Evolutionary conservation across 2,329 filamentous ascomycete genomes (phyloP).

Genomic region (Phoma sp.): DNA sequence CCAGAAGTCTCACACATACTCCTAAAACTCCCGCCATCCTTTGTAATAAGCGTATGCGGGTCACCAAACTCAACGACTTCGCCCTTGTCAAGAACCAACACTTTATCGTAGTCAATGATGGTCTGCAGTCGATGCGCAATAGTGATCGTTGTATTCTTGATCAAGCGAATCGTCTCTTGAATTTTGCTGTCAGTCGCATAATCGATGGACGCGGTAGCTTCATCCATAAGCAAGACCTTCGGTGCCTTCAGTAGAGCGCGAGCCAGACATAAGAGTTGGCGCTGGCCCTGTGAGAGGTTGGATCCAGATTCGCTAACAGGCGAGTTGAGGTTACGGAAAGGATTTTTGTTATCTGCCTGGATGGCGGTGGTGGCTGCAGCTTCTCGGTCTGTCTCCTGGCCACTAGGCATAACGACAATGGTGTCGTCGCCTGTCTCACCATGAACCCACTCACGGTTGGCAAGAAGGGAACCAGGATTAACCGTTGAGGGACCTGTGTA

Average conservation of each 20-base stretch:
- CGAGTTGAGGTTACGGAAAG: slow-evolving; percentile 87
- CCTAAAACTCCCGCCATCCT: slow-evolving; percentile 69
- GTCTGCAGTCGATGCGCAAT: slow-evolving; percentile 96
- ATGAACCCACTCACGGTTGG: slow-evolving; percentile 36
- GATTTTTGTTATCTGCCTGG: slow-evolving; percentile 82
- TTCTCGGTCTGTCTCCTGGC: slow-evolving; percentile 36
- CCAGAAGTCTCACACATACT: slow-evolving; percentile 74
- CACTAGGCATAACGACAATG: slow-evolving; percentile 39
- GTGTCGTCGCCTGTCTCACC: slow-evolving; percentile 38
- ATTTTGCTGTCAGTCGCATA: slow-evolving; percentile 96
- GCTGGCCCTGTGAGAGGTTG: slow-evolving; percentile 94
- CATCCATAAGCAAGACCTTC: slow-evolving; percentile 97
- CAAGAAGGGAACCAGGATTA: slow-evolving; percentile 41
- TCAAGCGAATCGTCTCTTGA: slow-evolving; percentile 92
- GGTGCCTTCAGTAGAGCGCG: slow-evolving; percentile 90
- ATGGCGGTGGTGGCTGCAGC: slow-evolving; percentile 33
- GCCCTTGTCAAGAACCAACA: slow-evolving; percentile 90
- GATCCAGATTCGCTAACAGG: slow-evolving; percentile 87
- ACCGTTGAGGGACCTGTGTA: slow-evolving; percentile 37
- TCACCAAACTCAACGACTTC: slow-evolving; percentile 88
- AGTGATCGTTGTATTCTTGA: slow-evolving; percentile 90
- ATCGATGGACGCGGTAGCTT: slow-evolving; percentile 96
- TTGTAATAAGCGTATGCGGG: slow-evolving; percentile 72
- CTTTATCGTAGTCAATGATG: slow-evolving; percentile 98
- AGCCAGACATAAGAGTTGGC: slow-evolving; percentile 91